Conservation (phyloP, 1,139 yeast genomes). For the Hyphopichia buzzinii region DNA sequence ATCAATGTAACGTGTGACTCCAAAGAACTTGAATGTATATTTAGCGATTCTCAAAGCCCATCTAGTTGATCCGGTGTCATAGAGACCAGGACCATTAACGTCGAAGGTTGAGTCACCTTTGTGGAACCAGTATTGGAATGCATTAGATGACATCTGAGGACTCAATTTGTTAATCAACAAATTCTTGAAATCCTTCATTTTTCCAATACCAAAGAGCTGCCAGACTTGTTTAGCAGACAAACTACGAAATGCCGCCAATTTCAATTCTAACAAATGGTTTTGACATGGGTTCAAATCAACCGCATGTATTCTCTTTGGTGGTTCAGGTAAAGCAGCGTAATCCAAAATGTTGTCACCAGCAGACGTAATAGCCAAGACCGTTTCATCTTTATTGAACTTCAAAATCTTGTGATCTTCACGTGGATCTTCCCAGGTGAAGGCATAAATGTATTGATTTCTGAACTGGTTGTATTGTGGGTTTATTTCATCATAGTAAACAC, state of each 20-base stretch:
- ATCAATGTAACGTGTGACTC: constrained; percentile 51
- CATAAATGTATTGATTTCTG: constrained; percentile 75
- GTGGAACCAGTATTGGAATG: constrained; percentile 77
- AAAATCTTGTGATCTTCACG: constrained; percentile 71
- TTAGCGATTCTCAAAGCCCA: constrained; percentile 77
- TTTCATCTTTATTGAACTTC: constrained; percentile 59
- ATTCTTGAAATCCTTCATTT: constrained; percentile 47
- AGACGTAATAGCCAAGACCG: constrained; percentile 78
- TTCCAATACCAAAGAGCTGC: constrained; percentile 77
- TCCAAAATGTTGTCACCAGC: constrained; percentile 82
- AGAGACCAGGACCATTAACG: constrained; percentile 54
- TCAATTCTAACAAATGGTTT: constrained; percentile 74
- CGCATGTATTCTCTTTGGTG: constrained; percentile 78
- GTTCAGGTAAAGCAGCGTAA: constrained; percentile 66
- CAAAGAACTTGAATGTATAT: constrained; percentile 56
- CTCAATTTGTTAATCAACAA: constrained; percentile 54
- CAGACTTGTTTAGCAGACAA: constrained; percentile 62
- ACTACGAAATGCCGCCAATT: constrained; percentile 65
- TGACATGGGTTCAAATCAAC: constrained; percentile 84
- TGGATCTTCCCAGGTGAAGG: constrained; percentile 92
- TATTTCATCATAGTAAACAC: constrained; percentile 75
- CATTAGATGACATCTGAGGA: constrained; percentile 73
- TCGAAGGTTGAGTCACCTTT: constrained; percentile 59
- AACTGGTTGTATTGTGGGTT: constrained; percentile 69
- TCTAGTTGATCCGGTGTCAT: constrained; percentile 79